Conservation (phyloP, 1,284 basidiomycete genomes). For the Pseudozyma sp. region DNA sequence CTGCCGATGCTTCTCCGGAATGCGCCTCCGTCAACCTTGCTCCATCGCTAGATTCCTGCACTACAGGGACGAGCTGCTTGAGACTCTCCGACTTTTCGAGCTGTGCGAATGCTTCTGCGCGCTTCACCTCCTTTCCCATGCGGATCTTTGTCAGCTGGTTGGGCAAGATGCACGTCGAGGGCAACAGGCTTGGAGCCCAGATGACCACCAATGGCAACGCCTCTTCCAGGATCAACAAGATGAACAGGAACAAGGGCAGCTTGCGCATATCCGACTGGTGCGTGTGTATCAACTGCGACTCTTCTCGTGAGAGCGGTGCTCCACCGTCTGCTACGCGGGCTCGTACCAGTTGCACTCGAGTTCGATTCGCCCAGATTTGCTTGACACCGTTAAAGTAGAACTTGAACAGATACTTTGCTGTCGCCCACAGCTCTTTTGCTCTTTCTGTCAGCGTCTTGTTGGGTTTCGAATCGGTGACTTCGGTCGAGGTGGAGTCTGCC, state of each 20-base stretch:
- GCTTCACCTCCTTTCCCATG: constrained; percentile 56
- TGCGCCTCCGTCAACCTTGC: constrained; percentile 9
- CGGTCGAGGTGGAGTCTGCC: constrained; percentile 8
- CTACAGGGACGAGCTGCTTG: constrained; percentile 28
- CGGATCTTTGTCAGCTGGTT: constrained; percentile 74
- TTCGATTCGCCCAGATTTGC: constrained; percentile 65
- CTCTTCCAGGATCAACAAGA: constrained; percentile 82
- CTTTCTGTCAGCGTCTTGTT: constrained; percentile 33
- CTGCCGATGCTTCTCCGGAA: background rate
- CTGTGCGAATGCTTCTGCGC: constrained; percentile 39
- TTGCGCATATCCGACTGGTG: constrained; percentile 71
- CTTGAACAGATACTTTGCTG: constrained; percentile 64
- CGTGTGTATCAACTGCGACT: constrained; percentile 53
- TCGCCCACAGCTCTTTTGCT: constrained; percentile 56
- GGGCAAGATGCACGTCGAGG: constrained; percentile 87
- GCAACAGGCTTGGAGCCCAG: constrained; percentile 84
- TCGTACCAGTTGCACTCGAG: constrained; percentile 39
- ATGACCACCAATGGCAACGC: constrained; percentile 84
- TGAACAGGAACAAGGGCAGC: constrained; percentile 82
- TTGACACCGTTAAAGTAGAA: constrained; percentile 68
- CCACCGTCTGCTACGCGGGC: constrained; percentile 37
- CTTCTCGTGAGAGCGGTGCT: constrained; percentile 43
- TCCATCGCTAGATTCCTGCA: constrained; percentile 7
- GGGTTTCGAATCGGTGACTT: constrained; percentile 14
- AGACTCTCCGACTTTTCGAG: constrained; percentile 29